Evolutionary conservation across 495 filamentous ascomycete genomes (phyloP), one percentile per base, ranked within the genome.

Genomic region (Penicillium taxi): DNA sequence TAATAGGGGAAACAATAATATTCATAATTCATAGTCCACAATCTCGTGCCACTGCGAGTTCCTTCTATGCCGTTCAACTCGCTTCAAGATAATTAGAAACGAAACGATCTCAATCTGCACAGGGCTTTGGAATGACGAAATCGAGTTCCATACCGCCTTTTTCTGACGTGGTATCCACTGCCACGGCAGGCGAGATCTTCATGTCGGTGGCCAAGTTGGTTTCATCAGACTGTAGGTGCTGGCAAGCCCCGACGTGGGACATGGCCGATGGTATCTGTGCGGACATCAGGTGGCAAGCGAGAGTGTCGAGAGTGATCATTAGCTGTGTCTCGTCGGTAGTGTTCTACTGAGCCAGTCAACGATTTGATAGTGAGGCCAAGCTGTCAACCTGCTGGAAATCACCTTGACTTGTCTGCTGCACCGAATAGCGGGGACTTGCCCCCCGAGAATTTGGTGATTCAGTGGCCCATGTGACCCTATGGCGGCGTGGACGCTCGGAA

Each of bases 161-260:
- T 14, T 44, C 19, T 15, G n/a, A 19, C 4, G n/a, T 24, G 31
- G 19, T 31, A 27, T 44, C 35, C 29, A 28, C 33, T 13, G 9
- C 13, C 16, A n/a, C 22, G 16, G 27, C 19, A 12, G 40, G 30
- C 31, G 40, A 47, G 35, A 30, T 30, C 15, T 22, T 30, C 25
- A 26, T 12, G 24, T 12, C 19, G 23, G 29, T 32, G 36, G 44
- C 48, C 41, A 52, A 40, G 39, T 28, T 39, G 23, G 42, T 41
- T 39, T 56, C 49, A 49, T 56, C 38, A 50, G 40, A 53, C 45
- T 16, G 45, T 50, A 5, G 37, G 39, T 43, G 49, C 48, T 47
- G 53, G 42, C 47, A 50, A 43, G 30, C 35, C 45, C 45, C 52
- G 45, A 22, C 28, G 45, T 50, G 45, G 45, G 38, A 47, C 43